Evolutionary conservation across 306 rosid species (phyloP).

Genomic region (Dryas drummondii): DNA sequence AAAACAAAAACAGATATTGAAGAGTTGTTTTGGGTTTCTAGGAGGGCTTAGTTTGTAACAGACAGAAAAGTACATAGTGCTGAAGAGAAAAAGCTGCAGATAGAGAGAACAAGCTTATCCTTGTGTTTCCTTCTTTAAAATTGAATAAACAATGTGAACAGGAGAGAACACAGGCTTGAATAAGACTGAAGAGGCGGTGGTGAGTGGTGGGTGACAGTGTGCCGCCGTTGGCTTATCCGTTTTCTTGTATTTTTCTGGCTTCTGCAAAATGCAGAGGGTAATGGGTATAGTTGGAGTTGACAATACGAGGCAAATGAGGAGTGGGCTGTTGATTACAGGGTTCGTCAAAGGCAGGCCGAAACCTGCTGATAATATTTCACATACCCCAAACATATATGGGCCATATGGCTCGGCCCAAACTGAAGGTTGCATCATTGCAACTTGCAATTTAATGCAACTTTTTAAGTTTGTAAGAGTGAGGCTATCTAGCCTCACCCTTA

Average conservation of each 20-base stretch:
- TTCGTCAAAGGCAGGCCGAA: neutral
- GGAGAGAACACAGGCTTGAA: neutral
- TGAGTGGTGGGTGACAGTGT: conserved; percentile 6
- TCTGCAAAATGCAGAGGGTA: neutral
- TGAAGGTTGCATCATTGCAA: no score
- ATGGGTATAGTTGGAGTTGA: neutral
- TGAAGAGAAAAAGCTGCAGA: neutral
- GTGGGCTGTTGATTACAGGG: neutral
- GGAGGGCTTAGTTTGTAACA: neutral
- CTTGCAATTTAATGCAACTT: no score
- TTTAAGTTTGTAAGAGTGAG: no score
- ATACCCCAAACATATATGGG: neutral
- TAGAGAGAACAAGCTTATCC: conserved; percentile 20
- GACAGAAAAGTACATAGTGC: neutral
- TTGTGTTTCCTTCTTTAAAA: neutral
- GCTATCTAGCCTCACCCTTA: no score
- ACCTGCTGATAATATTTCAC: neutral
- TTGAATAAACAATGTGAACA: neutral
- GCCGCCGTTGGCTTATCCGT: conserved; percentile 35
- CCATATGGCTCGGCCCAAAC: neutral
- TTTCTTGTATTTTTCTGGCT: conserved; percentile 15
- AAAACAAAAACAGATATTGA: neutral
- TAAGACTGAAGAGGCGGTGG: conserved; percentile 3
- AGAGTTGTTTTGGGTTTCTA: neutral
- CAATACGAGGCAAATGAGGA: neutral